Conservation (phyloP, 495 filamentous ascomycete genomes). For the Penicillium samsonianum region DNA sequence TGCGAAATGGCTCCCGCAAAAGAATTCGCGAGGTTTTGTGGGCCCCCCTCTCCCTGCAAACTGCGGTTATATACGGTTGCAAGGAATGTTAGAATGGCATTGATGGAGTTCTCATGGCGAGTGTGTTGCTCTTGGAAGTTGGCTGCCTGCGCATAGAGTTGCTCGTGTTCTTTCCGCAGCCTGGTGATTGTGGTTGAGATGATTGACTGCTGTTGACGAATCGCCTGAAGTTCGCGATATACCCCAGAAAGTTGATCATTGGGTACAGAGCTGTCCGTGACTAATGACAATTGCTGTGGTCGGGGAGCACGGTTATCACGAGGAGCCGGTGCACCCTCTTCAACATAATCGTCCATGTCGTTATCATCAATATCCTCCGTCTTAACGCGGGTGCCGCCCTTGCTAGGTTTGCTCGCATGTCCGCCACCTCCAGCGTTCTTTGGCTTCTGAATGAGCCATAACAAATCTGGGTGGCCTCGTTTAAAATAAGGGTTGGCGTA, state of each 20-base stretch:
- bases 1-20: constrained; percentile 69
- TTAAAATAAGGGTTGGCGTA: constrained; percentile 97
- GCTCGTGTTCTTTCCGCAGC: constrained; percentile 79
- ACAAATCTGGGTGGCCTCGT: constrained; percentile 84
- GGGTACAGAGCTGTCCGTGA: constrained; percentile 54
- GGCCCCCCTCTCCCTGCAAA: constrained; percentile 60
- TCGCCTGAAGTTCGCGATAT: constrained; percentile 72
- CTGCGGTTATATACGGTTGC: constrained; percentile 92
- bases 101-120: constrained; percentile 96
- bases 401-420: constrained; percentile 51
- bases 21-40: constrained; percentile 69
- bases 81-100: constrained; percentile 93
- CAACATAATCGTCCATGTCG: constrained; percentile 70
- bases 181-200: constrained; percentile 79
- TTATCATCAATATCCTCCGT: constrained; percentile 67
- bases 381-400: constrained; percentile 57
- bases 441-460: constrained; percentile 98
- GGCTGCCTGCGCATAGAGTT: constrained; percentile 84
- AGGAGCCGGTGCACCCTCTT: constrained; percentile 38
- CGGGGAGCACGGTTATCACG: constrained; percentile 41
- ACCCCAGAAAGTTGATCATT: constrained; percentile 76
- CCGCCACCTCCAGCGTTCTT: constrained; percentile 57
- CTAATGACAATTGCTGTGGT: constrained; percentile 44
- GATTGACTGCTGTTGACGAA: constrained; percentile 80
- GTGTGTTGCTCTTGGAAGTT: constrained; percentile 91